Base-by-base conservation (phyloP, 1,284 basidiomycete genomes). In the Austropuccinia psidii region DNA sequence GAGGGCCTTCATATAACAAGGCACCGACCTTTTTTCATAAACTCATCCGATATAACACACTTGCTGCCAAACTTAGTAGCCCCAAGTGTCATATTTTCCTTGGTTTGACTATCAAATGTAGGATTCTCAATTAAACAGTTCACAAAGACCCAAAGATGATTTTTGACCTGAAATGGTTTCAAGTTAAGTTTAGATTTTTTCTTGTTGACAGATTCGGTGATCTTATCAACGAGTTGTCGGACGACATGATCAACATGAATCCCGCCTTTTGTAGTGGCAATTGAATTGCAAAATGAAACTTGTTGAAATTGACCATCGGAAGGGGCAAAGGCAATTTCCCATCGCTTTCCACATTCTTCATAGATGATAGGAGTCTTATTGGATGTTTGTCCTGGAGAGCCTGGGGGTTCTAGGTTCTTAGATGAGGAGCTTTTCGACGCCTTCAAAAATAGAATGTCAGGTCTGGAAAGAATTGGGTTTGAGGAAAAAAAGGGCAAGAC, bases 81-180 rank as follows among this genome's bases (percentile, higher is more conserved):
- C 29, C 90, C 89, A 58, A 98, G 84, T 1, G 94, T 98, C 77
- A 98, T 83, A 8, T 89, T 91, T 82, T 99, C 96, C 84, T 99
- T 99, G 58, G 96, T 98, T 82, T 99, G 96, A 83, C 93, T 94
- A 85, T 99, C 95, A 82, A 99, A 99, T 0, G 94, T 92, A 9
- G 96, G 95, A 80, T 99, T 99, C 83, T 97, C 94, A 76, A 98
- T 90, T 76, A 97, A 85, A 27, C 91, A 88, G 79, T 98, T 98
- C 80, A 99, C 90, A 80, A 98, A 99, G 75, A 99, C 86, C 93
- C 93, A 96, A 87, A 98, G 93, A 80, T 99, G 94, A 80, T 90
- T 94, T 84, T 92, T 95, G 83, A 98, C 89, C 82, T 97, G 93
- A 75, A 88, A 87, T 13, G 91, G 86, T 82, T 98, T 98, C 79